A percentile compares a stretch with the other conserved stretches of the same genome.
phyloP scores from a whole-genome alignment of 306 rosid species.

The Quercus agrifolia region DNA sequence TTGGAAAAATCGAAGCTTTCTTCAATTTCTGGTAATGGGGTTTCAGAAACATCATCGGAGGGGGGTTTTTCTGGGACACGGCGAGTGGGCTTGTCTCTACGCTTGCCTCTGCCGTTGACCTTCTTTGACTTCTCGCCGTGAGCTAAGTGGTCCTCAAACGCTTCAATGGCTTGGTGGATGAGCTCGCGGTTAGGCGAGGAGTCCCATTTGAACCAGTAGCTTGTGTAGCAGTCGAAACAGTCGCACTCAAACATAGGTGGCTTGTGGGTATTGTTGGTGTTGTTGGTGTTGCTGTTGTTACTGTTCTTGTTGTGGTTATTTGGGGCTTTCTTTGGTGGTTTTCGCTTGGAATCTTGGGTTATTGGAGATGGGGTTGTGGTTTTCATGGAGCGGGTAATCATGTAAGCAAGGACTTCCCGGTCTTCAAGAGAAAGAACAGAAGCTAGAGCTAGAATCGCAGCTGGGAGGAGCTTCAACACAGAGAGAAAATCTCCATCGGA shows the following conservation, averaged over 20 bases:
- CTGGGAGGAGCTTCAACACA: constrained; percentile 48
- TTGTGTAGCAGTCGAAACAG: constrained; percentile 62
- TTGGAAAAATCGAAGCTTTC: neutral
- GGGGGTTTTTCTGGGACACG: constrained; percentile 8
- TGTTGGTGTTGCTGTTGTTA: neutral
- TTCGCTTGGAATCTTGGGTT: constrained; percentile 22
- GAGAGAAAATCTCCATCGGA: constrained; percentile 33
- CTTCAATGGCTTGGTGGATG: constrained; percentile 62
- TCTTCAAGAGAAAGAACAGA: constrained; percentile 48
- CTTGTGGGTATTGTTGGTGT: constrained; percentile 9
- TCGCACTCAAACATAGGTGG: constrained; percentile 46
- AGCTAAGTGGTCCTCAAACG: constrained; percentile 54
- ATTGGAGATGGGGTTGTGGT: constrained; percentile 18
- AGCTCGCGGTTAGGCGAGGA: constrained; percentile 57
- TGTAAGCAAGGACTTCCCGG: constrained; percentile 64
- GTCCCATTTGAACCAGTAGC: constrained; percentile 66
- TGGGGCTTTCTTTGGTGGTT: constrained; percentile 15
- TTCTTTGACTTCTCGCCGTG: constrained; percentile 41
- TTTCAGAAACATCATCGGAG: neutral
- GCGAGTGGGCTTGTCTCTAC: constrained; percentile 25
- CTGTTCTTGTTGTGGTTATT: neutral
- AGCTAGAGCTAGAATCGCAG: constrained; percentile 45
- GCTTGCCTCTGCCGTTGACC: constrained; percentile 30
- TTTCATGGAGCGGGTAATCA: constrained; percentile 44
- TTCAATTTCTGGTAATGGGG: neutral